Conservation (phyloP, 305 asterid species). For the Plantago lanceolata region DNA sequence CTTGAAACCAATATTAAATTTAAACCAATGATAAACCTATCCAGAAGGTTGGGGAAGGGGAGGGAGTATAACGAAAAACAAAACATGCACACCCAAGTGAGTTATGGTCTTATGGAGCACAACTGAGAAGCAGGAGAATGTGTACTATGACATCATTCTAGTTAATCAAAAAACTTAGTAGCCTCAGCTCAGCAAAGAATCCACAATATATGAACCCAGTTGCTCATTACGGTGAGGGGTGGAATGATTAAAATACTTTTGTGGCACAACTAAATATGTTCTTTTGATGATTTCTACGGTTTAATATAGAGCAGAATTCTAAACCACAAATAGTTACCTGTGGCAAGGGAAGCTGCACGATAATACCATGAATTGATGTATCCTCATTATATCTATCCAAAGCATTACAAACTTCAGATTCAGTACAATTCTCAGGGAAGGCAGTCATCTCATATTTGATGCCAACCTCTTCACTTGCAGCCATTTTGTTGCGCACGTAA, state of each 20-base stretch:
- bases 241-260: background rate
- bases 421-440: constrained; percentile 62
- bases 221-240: background rate
- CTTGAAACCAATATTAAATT: background rate
- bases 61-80: too few relatives aligned
- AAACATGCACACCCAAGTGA: too few relatives aligned
- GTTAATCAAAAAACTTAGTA: too few relatives aligned
- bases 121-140: too few relatives aligned
- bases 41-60: too few relatives aligned
- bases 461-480: constrained; percentile 84
- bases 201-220: constrained; percentile 4
- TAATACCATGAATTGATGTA: constrained; percentile 70
- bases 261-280: constrained; percentile 1
- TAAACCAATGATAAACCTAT: too few relatives aligned
- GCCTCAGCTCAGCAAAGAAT: background rate
- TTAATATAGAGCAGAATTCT: constrained; percentile 11
- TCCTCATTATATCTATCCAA: constrained; percentile 55
- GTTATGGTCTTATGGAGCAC: too few relatives aligned
- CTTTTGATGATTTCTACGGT: constrained; percentile 2
- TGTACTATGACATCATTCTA: too few relatives aligned
- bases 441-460: constrained; percentile 45
- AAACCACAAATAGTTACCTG: constrained; percentile 41
- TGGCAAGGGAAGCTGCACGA: constrained; percentile 96
- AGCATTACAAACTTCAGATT: constrained; percentile 54
- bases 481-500: constrained; percentile 67